Conservation (phyloP, 768 basidiomycete genomes). For the Sarcomyxa edulis region DNA sequence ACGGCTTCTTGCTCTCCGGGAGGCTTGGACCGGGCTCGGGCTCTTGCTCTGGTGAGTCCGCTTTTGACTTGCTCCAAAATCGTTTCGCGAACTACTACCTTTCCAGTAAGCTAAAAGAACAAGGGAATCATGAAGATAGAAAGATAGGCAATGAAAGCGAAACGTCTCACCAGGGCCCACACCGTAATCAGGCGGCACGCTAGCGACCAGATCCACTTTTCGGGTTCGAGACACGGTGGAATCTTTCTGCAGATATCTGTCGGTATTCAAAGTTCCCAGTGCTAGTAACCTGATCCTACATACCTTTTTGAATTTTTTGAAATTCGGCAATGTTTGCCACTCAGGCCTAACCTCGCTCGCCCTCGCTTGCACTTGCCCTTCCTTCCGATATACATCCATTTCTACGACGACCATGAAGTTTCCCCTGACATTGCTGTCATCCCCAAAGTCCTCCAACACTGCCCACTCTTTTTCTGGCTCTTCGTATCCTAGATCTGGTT, state of each 20-base stretch:
- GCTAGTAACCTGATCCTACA: slow-evolving; percentile 7
- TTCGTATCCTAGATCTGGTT: slow-evolving; percentile 46
- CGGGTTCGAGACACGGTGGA: slow-evolving; percentile 16
- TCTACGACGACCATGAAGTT: slow-evolving; percentile 81
- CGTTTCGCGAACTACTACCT: slow-evolving; percentile 18
- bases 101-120: slow-evolving; percentile 52
- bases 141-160: slow-evolving; percentile 4
- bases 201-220: slow-evolving; percentile 47
- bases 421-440: slow-evolving; percentile 55
- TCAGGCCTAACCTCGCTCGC: slow-evolving; percentile 14
- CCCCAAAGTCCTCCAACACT: slow-evolving; percentile 60
- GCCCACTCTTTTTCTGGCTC: slow-evolving; percentile 52
- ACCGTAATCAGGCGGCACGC: slow-evolving; percentile 48
- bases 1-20: slow-evolving; percentile 17
- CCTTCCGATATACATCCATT: slow-evolving; percentile 46
- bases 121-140: slow-evolving; percentile 4
- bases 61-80: slow-evolving; percentile 9
- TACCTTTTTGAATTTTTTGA: slow-evolving; percentile 80
- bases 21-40: slow-evolving; percentile 14
- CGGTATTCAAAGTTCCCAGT: not conserved
- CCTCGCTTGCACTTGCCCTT: slow-evolving; percentile 4
- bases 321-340: slow-evolving; percentile 56
- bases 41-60: slow-evolving; percentile 11
- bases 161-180: slow-evolving; percentile 41
- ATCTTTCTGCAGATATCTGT: slow-evolving; percentile 25